A percentile compares a stretch with the other conserved stretches of the same genome.
These are phyloP conservation scores for Raphanus raphanistrum DNA, from an alignment of 345 rosid genomes.

Conservation along the genomic window DNA sequence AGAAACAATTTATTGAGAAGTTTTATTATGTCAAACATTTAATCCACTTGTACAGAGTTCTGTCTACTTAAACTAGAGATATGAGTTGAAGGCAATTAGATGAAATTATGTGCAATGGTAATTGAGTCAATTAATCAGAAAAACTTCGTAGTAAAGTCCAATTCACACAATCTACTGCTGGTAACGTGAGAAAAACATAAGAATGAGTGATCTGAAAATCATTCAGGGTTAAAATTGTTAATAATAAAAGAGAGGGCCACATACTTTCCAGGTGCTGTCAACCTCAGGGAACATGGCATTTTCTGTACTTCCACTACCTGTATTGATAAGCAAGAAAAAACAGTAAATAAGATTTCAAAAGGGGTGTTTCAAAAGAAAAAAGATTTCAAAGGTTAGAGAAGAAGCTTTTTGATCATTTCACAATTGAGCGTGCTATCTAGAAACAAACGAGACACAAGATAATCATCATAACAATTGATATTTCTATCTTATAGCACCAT, in stretches of 20 bases:
- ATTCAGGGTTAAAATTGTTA: constrained; percentile 27
- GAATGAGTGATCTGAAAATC: constrained; percentile 28
- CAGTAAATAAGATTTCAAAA: constrained; percentile 17
- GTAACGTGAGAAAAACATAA: background rate
- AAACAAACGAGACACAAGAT: constrained; percentile 25
- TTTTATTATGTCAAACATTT: background rate
- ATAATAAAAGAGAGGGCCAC: constrained; percentile 36
- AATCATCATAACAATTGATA: constrained; percentile 36
- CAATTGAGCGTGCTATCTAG: constrained; percentile 25
- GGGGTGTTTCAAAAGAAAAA: background rate
- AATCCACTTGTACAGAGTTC: background rate
- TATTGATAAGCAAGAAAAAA: background rate
- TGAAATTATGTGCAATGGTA: constrained; percentile 12
- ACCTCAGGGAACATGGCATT: constrained; percentile 90
- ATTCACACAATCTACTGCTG: background rate
- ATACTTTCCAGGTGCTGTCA: constrained; percentile 94
- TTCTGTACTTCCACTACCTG: constrained; percentile 66
- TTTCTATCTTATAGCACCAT: constrained; percentile 13
- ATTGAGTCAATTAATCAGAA: background rate
- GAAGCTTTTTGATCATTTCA: constrained; percentile 32
- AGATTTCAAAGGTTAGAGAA: constrained; percentile 18
- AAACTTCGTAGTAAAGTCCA: constrained; percentile 12
- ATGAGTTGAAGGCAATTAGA: background rate
- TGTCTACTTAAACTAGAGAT: background rate
- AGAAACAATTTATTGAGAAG: background rate